Base-by-base conservation (phyloP, 139 green algal genomes). In the Auxenochlorella pyrenoidosa region DNA sequence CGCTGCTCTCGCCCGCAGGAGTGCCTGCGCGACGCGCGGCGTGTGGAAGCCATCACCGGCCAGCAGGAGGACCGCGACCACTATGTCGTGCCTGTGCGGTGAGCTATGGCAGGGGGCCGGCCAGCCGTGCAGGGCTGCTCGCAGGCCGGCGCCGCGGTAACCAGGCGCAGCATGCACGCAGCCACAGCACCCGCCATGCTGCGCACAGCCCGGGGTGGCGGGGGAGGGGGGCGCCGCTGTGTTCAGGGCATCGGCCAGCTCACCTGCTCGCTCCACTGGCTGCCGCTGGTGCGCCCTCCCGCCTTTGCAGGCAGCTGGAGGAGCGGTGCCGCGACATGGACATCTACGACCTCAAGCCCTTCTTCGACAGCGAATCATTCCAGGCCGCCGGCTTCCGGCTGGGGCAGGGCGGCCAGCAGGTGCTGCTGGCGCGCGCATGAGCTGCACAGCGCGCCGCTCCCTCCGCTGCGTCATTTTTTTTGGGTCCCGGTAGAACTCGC, bases 261-360 rank as follows among this genome's bases (percentile, higher is more conserved):
- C 10, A 10, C 12, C 60, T 43, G 26, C 41, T 47, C 65, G 3
- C 63, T 44, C 38, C 24, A 24, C 79, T 54, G n/a, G 1, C 36
- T 24, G 1, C 38, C 40, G 38, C 79, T 5, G n/a, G 32, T 41
- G 6, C 36, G 10, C 22, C 18, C 21, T 10, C 16, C 30, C 19
- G 1, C 28, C 63, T 21, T 1, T n/a, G 80, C 80, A 85, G 80
- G 41, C 68, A 89, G 51, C 89, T 99, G 63, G 94, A 98, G 88
- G 94, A 97, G 70, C 95, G 95, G 80, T 92, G 92, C 24, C 86
- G 91, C 5, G 96, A 99, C 90, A 92, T 96, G 44, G 94, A 97
- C 75, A 95, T 99, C 40, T 76, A 54, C 0, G 95, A 99, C 91
- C 76, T 98, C 38, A 41, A 89, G 28, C 90, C 91, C 22, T 98